Evolutionary conservation across 495 filamentous ascomycete species (phyloP), one percentile per base, ranked within the genome.

Genomic region (Penicillium pancosmium): DNA sequence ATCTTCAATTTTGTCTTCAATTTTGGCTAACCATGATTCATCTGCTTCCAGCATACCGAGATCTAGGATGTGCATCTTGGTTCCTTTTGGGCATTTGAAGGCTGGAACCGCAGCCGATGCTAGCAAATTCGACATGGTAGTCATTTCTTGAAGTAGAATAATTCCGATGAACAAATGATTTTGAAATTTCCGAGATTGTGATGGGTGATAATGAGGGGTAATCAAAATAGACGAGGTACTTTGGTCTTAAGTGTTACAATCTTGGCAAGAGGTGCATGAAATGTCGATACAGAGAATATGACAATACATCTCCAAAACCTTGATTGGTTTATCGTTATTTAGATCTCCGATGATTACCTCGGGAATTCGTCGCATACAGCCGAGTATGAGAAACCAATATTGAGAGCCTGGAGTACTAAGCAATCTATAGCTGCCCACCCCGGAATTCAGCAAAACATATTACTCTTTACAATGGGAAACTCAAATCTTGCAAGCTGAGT

Each of bases 31-130:
- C 66, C 64, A 72, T 25, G 54, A 61, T 31, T 73, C 71, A 38
- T 73, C 71, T 23, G 47, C 63, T 41, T 68, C 52, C 15, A 73
- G 50, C 7, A 61, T 64, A 1, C 71, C 71, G 4, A 73, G 44
- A 44, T 73, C 61, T 12, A 73, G 52, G 5, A 73, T 60, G 38
- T 70, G 57, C 65, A 73, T 68, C 51, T 68, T 73, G 1, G 71
- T 73, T 3, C 71, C 71, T 3, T 51, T 16, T 6, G 62, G 62
- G 34, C 62, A 64, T 35, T 57, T 60, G 16, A 63, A 60, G 38
- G 63, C 52, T 8, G 57, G 63, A 19, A 61, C 57, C 23, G 57
- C 64, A 9, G 56, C 66, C 19, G 52, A 35, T 10, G 51, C 46
- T 25, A 61, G 54, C 16, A 46, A 36, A 55, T 54, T 44, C n/a